Conservation (phyloP, 2,329 filamentous ascomycete species). For the Penicillium sp. region DNA sequence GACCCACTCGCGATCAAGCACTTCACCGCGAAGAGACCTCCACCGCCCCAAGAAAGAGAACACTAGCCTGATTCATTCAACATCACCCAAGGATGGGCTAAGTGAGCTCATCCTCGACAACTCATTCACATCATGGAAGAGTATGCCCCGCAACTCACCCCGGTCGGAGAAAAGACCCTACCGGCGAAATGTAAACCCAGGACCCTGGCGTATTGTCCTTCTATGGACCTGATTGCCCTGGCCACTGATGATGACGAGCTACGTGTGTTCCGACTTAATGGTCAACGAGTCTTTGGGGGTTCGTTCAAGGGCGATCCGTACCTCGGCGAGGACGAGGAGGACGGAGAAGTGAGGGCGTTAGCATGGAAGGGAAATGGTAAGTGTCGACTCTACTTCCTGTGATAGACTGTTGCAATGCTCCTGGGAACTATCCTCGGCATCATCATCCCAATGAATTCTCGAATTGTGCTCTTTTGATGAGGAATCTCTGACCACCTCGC, state of each 20-base stretch:
- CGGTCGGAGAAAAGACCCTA: conserved; percentile 49
- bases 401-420: conserved; percentile 4
- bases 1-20: conserved; percentile 32
- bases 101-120: conserved; percentile 3
- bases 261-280: conserved; percentile 77
- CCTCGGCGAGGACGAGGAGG: conserved; percentile 51
- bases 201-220: conserved; percentile 76
- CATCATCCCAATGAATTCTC: neutral
- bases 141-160: conserved; percentile 43
- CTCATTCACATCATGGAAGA: conserved; percentile 30
- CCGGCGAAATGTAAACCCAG: conserved; percentile 50
- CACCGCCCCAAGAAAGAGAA: neutral
- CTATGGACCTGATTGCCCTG: conserved; percentile 80
- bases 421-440: neutral
- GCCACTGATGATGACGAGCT: conserved; percentile 72
- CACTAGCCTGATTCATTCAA: conserved; percentile 8
- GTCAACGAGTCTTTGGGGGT: conserved; percentile 69
- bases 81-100: conserved; percentile 36
- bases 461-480: neutral
- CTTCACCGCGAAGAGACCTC: conserved; percentile 20
- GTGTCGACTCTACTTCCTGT: conserved; percentile 28
- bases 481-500: neutral
- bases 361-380: conserved; percentile 73
- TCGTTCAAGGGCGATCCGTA: conserved; percentile 48
- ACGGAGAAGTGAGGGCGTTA: conserved; percentile 52